Evolutionary conservation across 1,284 basidiomycete species (phyloP).

Genomic region (Dichomitus squalens): DNA sequence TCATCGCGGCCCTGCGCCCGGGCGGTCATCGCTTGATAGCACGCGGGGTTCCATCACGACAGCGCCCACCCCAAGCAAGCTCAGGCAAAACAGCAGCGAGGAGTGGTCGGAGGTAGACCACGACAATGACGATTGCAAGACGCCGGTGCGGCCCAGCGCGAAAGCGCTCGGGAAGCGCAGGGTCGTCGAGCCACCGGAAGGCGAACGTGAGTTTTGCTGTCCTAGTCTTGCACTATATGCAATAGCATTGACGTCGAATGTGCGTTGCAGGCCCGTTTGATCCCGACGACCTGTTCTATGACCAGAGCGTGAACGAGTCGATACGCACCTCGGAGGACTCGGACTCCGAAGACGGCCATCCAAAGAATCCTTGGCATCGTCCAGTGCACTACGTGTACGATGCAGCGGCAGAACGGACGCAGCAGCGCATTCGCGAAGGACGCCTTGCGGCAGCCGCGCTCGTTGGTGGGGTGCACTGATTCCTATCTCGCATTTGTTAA

Average conservation of each 20-base stretch:
- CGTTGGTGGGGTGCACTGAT: slow-evolving; percentile 43
- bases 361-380: slow-evolving; percentile 37
- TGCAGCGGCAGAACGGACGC: slow-evolving; percentile 75
- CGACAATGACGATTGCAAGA: slow-evolving; percentile 25
- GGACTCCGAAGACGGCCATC: slow-evolving; percentile 39
- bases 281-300: slow-evolving; percentile 47
- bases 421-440: slow-evolving; percentile 56
- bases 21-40: slow-evolving; percentile 23
- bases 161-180: slow-evolving; percentile 82
- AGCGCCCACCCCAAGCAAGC: slow-evolving; percentile 7
- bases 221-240: background rate
- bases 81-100: slow-evolving; percentile 18
- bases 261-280: slow-evolving; percentile 39
- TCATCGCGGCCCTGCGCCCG: background rate
- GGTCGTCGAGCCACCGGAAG: slow-evolving; percentile 47
- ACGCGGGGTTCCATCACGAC: slow-evolving; percentile 9
- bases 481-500: background rate
- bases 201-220: slow-evolving; percentile 44
- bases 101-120: slow-evolving; percentile 11
- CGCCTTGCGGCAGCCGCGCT: slow-evolving; percentile 32
- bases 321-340: slow-evolving; percentile 37
- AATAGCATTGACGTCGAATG: background rate
- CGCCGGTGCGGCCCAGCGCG: slow-evolving; percentile 59
- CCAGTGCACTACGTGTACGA: slow-evolving; percentile 77
- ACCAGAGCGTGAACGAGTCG: slow-evolving; percentile 29